These are phyloP conservation scores for Teunomyces pallodes DNA, from an alignment of 805 yeast genomes.

Conservation along the genomic window DNA sequence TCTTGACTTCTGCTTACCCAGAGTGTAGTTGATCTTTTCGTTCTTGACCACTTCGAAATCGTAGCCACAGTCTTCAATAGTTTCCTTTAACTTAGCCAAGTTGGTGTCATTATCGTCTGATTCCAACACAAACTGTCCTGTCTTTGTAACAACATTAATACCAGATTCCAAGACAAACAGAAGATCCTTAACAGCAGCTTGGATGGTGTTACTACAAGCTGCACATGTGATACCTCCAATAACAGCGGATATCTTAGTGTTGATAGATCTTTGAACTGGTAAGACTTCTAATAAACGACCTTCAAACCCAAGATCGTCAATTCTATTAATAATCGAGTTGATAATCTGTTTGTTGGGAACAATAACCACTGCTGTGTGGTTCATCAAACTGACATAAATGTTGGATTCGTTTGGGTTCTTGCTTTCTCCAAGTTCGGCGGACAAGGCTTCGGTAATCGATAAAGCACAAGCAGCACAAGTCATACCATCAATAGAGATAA, in stretches of 20 bases:
- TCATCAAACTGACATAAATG: slow-evolving; percentile 50
- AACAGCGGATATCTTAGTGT: slow-evolving; percentile 53
- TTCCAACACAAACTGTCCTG: slow-evolving; percentile 60
- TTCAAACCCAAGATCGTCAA: slow-evolving; percentile 37
- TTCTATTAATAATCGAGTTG: slow-evolving; percentile 26
- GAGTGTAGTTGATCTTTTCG: slow-evolving; percentile 44
- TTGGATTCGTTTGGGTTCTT: slow-evolving; percentile 20
- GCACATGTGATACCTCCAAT: slow-evolving; percentile 78
- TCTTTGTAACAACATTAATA: slow-evolving; percentile 57
- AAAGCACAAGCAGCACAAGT: slow-evolving; percentile 39
- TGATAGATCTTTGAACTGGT: slow-evolving; percentile 51
- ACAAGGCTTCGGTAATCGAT: slow-evolving; percentile 29
- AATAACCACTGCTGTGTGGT: slow-evolving; percentile 52
- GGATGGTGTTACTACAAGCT: slow-evolving; percentile 61
- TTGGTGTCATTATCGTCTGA: slow-evolving; percentile 26
- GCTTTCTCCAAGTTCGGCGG: slow-evolving; percentile 8
- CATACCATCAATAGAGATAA: slow-evolving; percentile 50
- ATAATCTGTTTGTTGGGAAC: slow-evolving; percentile 50
- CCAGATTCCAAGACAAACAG: slow-evolving; percentile 54
- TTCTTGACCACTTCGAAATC: slow-evolving; percentile 50
- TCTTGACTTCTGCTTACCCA: slow-evolving; percentile 50
- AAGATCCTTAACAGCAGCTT: slow-evolving; percentile 43
- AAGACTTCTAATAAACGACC: slow-evolving; percentile 56
- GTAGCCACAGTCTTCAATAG: slow-evolving; percentile 67
- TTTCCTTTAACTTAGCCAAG: slow-evolving; percentile 42